These are phyloP conservation scores for Iodosphaeria phyllophila DNA, from an alignment of 2,329 filamentous ascomycete species.

Conservation along the genomic window DNA sequence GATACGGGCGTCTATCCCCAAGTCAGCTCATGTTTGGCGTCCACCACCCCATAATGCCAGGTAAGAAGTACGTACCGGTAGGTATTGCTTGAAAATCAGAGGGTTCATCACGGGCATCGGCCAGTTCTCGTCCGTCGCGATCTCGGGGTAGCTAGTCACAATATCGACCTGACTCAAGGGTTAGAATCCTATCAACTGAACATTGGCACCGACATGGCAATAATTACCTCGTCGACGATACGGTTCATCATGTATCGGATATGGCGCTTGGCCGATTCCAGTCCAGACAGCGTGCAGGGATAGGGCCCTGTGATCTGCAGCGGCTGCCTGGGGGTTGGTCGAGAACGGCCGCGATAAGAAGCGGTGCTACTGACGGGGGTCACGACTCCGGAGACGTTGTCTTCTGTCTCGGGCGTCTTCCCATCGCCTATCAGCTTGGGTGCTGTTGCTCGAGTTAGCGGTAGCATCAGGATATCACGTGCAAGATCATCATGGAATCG, in stretches of 20 bases:
- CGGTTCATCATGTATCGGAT: constrained; percentile 1
- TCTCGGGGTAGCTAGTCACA: not conserved
- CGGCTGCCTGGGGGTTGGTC: not conserved
- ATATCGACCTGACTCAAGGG: too few relatives aligned
- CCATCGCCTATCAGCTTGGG: not conserved
- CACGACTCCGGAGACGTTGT: not conserved
- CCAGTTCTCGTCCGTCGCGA: constrained; percentile 1
- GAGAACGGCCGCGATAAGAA: not conserved
- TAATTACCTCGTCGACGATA: not conserved
- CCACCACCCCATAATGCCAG: too few relatives aligned
- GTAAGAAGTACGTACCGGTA: not conserved
- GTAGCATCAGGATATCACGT: not conserved
- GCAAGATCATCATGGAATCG: not conserved
- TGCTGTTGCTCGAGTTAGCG: not conserved
- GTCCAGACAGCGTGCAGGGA: not conserved
- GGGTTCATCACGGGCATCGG: constrained; percentile 1
- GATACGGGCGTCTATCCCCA: too few relatives aligned
- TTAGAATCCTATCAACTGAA: not conserved
- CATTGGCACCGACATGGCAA: not conserved
- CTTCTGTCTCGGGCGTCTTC: not conserved
- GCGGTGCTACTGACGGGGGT: not conserved
- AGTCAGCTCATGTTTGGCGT: too few relatives aligned
- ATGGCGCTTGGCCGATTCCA: not conserved
- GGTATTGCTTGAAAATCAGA: not conserved
- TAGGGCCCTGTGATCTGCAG: not conserved